Base-by-base conservation (phyloP, 495 filamentous ascomycete genomes). In the Neurospora sp. region DNA sequence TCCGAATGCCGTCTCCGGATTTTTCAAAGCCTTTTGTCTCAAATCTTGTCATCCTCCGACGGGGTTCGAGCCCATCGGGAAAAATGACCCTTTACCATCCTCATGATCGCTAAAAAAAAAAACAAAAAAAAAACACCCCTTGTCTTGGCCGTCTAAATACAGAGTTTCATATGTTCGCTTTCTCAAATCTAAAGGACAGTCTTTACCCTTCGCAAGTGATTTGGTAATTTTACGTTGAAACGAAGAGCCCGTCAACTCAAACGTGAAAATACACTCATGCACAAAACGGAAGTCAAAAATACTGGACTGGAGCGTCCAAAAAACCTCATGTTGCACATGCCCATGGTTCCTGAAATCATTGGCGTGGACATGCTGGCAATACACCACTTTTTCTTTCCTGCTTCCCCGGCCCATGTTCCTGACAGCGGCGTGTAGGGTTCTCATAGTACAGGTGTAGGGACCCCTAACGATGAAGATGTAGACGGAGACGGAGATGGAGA, bases 351-450 rank as follows among this genome's bases (percentile, higher is more conserved):
- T 59, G 10, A 5, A 59, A 27, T 59, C 10, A 31, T 59, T 59
- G 22, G 48, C 14, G 53, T 27, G 53, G 27, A 61, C 22, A 61
- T 35, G 53, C 27, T 61, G 53, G 27, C 18, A 35, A 61, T 61
- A 27, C 53, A 61, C 53, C 70, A 72, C 22, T n/a, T 72, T 20
- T 72, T 14, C 3, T 31, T 37, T 72, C 70, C 70, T 69, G 35
- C 18, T 72, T 72, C 45, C 45, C 70, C 45, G 70, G 10, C 70
- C 70, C 70, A 61, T 72, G 70, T 69, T 53, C 69, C 69, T 38
- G 53, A 9, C 44, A 61, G 27, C 4, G 10, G 27, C 4, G 10
- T 53, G 20, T 53, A 53, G 20, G 9, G 45, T 22, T 12, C 9
- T 48, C 44, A 2, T n/a, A n/a, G n/a, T 59, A 59, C 45, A 53